Conservation (phyloP, 257 asterid genomes). For the Buddleja alternifolia region DNA sequence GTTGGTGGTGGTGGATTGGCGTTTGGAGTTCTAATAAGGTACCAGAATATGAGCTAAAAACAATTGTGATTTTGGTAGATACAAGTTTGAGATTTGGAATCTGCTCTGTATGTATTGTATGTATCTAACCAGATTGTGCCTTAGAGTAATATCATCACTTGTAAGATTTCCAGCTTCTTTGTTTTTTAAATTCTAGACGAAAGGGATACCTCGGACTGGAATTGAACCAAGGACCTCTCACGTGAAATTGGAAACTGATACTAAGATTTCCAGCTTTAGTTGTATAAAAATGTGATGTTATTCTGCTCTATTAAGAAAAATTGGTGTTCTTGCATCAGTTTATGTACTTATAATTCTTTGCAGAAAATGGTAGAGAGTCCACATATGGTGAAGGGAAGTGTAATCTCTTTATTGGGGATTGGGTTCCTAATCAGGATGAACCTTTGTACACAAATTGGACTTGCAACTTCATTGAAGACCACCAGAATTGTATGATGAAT, state of each 20-base stretch:
- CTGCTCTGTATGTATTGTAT: neutral
- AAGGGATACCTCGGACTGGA: too few relatives aligned
- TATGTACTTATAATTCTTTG: neutral
- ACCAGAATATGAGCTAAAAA: neutral
- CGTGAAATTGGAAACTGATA: too few relatives aligned
- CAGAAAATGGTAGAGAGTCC: conserved; percentile 27
- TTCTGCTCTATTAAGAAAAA: neutral
- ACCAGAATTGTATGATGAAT: conserved; percentile 74
- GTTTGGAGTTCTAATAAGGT: neutral
- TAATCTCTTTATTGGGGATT: conserved; percentile 67
- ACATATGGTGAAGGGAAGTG: conserved; percentile 47
- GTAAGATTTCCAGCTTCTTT: too few relatives aligned
- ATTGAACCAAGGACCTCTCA: too few relatives aligned
- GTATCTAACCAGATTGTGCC: neutral
- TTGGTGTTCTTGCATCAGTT: conserved; percentile 12
- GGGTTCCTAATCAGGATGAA: conserved; percentile 63
- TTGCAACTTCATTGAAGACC: conserved; percentile 64
- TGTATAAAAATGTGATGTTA: neutral
- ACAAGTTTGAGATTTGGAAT: conserved; percentile 6
- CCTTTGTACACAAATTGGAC: conserved; percentile 70
- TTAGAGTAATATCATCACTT: neutral
- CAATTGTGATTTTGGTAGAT: conserved; percentile 9
- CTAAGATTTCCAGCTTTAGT: too few relatives aligned
- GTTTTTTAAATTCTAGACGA: too few relatives aligned
- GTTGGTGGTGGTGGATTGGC: neutral